These are phyloP conservation scores for Gossypium mustelinum DNA, from an alignment of 345 rosid genomes.

Conservation along the genomic window DNA sequence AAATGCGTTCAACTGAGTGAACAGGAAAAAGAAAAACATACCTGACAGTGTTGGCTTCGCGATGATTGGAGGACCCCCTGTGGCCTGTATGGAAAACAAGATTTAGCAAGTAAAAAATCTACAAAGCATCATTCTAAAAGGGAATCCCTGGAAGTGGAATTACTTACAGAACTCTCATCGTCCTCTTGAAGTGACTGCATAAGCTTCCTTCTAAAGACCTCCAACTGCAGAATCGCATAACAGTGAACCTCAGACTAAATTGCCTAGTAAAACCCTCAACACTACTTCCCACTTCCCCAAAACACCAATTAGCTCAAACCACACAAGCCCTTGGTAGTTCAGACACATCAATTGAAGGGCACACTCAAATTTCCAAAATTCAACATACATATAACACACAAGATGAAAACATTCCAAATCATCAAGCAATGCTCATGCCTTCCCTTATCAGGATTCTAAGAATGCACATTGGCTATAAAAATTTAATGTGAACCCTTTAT, in stretches of 20 bases:
- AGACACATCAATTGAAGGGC: neutral
- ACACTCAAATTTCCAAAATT: slow-evolving; percentile 28
- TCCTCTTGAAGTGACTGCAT: slow-evolving; percentile 90
- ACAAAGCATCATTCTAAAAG: slow-evolving; percentile 5
- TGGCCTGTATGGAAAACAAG: slow-evolving; percentile 33
- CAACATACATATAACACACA: neutral
- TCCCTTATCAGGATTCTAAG: neutral
- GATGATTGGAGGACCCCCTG: slow-evolving; percentile 48
- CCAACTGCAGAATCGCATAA: slow-evolving; percentile 53
- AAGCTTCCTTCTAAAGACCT: slow-evolving; percentile 82
- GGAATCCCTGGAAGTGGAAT: neutral
- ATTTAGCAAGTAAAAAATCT: neutral
- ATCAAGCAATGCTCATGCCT: neutral
- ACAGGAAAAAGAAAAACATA: slow-evolving; percentile 14
- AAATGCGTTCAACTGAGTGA: neutral
- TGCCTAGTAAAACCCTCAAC: slow-evolving; percentile 6
- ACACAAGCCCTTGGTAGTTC: neutral
- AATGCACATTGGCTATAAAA: neutral
- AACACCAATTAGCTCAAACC: neutral
- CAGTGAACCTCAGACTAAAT: neutral
- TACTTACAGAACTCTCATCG: slow-evolving; percentile 59
- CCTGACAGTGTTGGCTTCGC: slow-evolving; percentile 79
- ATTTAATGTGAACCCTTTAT: neutral
- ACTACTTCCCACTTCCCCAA: neutral
- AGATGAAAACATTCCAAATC: neutral